A percentile compares a stretch with the other conserved stretches of the same genome.
Evolutionary conservation across 768 basidiomycete genomes (phyloP).

Genomic region (Saitozyma podzolica): DNA sequence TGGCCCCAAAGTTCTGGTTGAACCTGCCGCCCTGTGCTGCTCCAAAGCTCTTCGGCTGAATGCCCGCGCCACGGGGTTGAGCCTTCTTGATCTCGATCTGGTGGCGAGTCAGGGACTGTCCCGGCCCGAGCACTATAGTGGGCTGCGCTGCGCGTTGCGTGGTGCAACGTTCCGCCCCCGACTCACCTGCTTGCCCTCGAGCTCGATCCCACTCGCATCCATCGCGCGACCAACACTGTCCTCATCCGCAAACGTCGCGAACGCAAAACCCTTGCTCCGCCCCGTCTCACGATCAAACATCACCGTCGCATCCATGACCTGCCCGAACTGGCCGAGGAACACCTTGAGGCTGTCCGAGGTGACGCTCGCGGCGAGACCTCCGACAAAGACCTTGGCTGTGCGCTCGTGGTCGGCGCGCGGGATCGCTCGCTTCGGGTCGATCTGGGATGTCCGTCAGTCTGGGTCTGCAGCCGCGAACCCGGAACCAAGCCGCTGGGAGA

Average conservation of each 20-base stretch:
- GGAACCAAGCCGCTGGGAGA: too few relatives aligned
- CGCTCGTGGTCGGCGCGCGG: slow-evolving; percentile 94
- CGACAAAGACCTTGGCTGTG: slow-evolving; percentile 81
- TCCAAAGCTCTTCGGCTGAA: slow-evolving; percentile 32
- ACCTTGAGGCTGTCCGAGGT: slow-evolving; percentile 91
- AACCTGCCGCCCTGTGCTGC: slow-evolving; percentile 4
- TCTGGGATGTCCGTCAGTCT: slow-evolving; percentile 60
- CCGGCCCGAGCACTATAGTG: neutral
- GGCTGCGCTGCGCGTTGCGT: too few relatives aligned
- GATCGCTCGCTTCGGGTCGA: slow-evolving; percentile 99
- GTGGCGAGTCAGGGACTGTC: neutral
- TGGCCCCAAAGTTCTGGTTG: slow-evolving; percentile 54
- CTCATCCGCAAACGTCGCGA: slow-evolving; percentile 87
- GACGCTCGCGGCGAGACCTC: slow-evolving; percentile 85
- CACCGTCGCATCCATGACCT: slow-evolving; percentile 95
- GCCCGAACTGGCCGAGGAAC: slow-evolving; percentile 91
- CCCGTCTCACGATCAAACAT: slow-evolving; percentile 72
- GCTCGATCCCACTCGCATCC: slow-evolving; percentile 80
- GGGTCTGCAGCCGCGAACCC: neutral
- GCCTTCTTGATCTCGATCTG: slow-evolving; percentile 98
- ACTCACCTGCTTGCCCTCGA: slow-evolving; percentile 91
- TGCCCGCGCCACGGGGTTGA: slow-evolving; percentile 66
- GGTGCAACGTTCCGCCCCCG: neutral
- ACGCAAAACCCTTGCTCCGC: slow-evolving; percentile 90
- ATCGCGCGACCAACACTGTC: slow-evolving; percentile 87